These are phyloP conservation scores for Acorus calamus DNA, from an alignment of 106 monocot genomes.

Conservation along the genomic window DNA sequence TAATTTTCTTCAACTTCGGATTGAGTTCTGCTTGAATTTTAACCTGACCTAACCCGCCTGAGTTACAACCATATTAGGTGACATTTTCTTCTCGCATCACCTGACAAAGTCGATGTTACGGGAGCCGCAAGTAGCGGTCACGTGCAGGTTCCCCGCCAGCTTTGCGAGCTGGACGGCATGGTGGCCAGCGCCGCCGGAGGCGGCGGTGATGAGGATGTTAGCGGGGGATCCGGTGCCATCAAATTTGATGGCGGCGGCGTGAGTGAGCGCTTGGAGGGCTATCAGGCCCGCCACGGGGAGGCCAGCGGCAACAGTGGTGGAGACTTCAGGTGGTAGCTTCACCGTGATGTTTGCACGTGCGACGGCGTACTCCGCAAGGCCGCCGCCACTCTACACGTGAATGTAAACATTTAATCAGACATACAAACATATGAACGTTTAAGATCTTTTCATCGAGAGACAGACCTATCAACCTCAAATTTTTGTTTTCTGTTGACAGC, in stretches of 20 bases:
- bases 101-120: conserved; percentile 28
- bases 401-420: neutral
- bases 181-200: conserved; percentile 43
- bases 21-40: too few relatives aligned
- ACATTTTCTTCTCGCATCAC: too few relatives aligned
- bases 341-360: conserved; percentile 19
- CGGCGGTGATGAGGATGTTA: conserved; percentile 43
- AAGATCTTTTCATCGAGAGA: too few relatives aligned
- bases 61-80: too few relatives aligned
- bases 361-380: conserved; percentile 37
- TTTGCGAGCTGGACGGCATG: conserved; percentile 41
- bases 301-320: conserved; percentile 25
- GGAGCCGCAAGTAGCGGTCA: conserved; percentile 39
- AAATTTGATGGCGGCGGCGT: conserved; percentile 3
- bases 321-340: conserved; percentile 11
- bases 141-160: conserved; percentile 13
- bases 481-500: too few relatives aligned
- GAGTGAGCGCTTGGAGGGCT: conserved; percentile 29
- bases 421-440: too few relatives aligned
- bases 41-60: too few relatives aligned
- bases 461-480: too few relatives aligned
- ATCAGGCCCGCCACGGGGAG: conserved; percentile 25
- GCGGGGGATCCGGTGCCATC: neutral
- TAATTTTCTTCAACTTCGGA: too few relatives aligned
- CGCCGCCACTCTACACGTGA: conserved; percentile 19